phyloP scores from a whole-genome alignment of 1,284 basidiomycete species.

The Mycosarcoma maydis region DNA sequence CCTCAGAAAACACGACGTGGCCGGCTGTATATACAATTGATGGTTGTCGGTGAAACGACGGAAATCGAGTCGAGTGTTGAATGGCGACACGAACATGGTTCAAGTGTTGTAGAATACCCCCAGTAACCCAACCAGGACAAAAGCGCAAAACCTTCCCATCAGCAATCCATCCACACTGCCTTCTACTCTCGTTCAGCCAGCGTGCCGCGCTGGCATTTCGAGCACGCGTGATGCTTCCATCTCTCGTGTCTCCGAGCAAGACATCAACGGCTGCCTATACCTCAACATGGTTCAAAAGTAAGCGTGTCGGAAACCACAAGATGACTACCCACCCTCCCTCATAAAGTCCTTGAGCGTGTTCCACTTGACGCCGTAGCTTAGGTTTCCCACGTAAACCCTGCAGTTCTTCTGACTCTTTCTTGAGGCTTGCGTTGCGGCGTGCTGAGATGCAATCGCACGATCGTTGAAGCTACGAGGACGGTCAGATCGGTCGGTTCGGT shows the following conservation, averaged over 20 bases:
- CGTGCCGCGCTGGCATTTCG: constrained; percentile 1
- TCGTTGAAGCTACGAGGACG: constrained; percentile 35
- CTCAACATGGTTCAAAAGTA: constrained; percentile 6
- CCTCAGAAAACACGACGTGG: constrained; percentile 98
- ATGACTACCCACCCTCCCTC: constrained; percentile 60
- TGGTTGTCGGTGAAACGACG: not conserved
- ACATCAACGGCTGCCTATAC: not conserved
- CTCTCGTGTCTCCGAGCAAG: not conserved
- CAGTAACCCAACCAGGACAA: constrained; percentile 21
- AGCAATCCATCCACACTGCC: constrained; percentile 26
- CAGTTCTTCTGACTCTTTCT: constrained; percentile 96
- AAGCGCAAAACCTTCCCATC: constrained; percentile 38
- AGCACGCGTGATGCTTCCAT: not conserved
- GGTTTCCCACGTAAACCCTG: constrained; percentile 96
- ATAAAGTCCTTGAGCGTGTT: constrained; percentile 80
- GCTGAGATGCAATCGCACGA: constrained; percentile 30
- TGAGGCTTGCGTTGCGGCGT: constrained; percentile 69
- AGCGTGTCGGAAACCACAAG: constrained; percentile 8
- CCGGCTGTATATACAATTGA: constrained; percentile 47
- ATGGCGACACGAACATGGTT: not conserved
- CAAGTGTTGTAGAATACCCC: not conserved
- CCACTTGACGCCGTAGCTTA: constrained; percentile 97
- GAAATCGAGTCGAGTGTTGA: not conserved
- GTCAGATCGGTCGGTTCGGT: constrained; percentile 23
- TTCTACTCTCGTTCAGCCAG: constrained; percentile 1